Base-by-base conservation (phyloP, 305 asterid species). In the Withania somnifera region DNA sequence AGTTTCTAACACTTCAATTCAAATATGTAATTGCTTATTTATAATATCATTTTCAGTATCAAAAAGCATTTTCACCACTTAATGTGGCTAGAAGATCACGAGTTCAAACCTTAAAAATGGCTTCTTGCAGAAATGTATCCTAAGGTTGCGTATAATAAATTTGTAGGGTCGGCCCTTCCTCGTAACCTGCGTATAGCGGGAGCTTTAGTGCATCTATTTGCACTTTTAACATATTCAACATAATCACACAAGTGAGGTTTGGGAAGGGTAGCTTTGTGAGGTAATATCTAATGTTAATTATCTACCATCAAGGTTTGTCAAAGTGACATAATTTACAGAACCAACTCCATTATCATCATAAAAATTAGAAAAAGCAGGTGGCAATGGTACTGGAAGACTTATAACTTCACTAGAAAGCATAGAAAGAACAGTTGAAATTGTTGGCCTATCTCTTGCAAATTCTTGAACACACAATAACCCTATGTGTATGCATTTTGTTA, bases 391-490 rank as follows among this genome's bases (percentile, higher is more conserved):
- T 11, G 83, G 86, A 13, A 83, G 66, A 24, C 53, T 82, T 28
- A 32, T 40, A 56, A 83, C 81, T 68, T 83, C 86, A 79, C 76
- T 79, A 2, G 52, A 54, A 7, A 85, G 77, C 87, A 85, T 78
- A 19, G 82, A 82, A 32, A 85, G 71, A 13, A 82, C 67, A 24
- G 47, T 60, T 19, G 83, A 69, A 40, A 82, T 17, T 11, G 40
- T 78, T 6, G 87, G 85, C 60, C 87, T 56, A 19, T 78, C 80
- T 60, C 36, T 34, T 0, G 82, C 85, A 56, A 36, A 71, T 67
- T 85, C 87, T 68, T 85, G 79, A 13, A 85, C 87, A 47, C 87
- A 82, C 57, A 85, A 78, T 9, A 82, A 68, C 1, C 84, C 85
- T 3, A 85, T 69, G 11, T 85, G 84, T 11, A 69, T 57, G 68